Base-by-base conservation (phyloP, 371 early-diverging fungal genomes). In the Dichotomocladium elegans region DNA sequence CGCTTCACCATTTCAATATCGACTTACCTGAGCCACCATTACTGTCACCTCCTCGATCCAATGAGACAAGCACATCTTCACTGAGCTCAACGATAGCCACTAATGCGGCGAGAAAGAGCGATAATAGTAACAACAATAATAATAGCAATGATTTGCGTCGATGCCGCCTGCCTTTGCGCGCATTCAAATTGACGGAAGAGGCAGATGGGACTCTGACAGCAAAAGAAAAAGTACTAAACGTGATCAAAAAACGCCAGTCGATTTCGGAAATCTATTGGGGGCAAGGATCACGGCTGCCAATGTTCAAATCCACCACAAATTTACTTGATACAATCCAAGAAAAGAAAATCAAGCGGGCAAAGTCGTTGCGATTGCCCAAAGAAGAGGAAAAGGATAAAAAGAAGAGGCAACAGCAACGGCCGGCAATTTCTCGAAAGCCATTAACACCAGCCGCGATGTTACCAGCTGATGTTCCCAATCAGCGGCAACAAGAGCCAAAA, bases 281-380 rank as follows among this genome's bases (percentile, higher is more conserved):
- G 26, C 74, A 74, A 51, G 74, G 74, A 4, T 74, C 68, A 29
- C 65, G 71, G 12, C 56, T 74, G 26, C 74, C 74, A 4, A 68
- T 70, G 71, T 44, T 74, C 12, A 67, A 61, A 19, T 50, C 58
- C 31, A 55, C 51, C 46, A 40, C 55, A 0, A n/a, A 30, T 4
- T 44, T 44, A 29, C 44, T 44, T 4, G 30, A 10, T 5, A 27
- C 41, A 2, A 14, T 31, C 5, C 25, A 14, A 17, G 51, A 51
- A 15, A 41, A 51, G 43, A 52, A 30, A 33, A 15, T 29, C 41
- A 41, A 31, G 15, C 28, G 28, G 24, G 52, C 31, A 7, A 52
- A 52, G 31, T 42, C 52, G 8, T 41, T 52, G 2, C 52, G 52
- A 29, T 30, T 52, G 7, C 42, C 52, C n/a, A 27, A 52, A 42